Conservation (phyloP, 768 basidiomycete genomes). For the Xerocomus brunneocitrinus region DNA sequence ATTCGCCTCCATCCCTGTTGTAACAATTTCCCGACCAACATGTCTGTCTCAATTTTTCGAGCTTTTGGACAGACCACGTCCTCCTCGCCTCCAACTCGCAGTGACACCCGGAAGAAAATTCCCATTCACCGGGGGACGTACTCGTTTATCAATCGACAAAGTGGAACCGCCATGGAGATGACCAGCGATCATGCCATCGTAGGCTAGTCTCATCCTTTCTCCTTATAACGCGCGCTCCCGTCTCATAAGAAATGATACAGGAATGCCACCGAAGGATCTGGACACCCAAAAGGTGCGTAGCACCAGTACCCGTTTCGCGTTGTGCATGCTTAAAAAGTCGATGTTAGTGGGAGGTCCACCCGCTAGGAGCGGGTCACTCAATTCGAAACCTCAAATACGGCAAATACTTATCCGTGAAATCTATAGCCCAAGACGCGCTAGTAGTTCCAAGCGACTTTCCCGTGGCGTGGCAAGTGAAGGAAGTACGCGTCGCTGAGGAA, state of each 20-base stretch:
- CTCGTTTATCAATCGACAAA: constrained; percentile 29
- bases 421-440: constrained; percentile 22
- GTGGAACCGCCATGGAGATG: constrained; percentile 31
- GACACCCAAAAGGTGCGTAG: constrained; percentile 26
- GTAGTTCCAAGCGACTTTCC: constrained; percentile 28
- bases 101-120: constrained; percentile 16
- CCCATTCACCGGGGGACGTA: constrained; percentile 30
- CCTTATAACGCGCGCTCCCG: background rate
- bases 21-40: constrained; percentile 2
- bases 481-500: constrained; percentile 24
- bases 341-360: constrained; percentile 27
- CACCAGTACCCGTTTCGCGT: background rate
- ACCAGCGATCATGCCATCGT: constrained; percentile 19
- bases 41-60: constrained; percentile 22
- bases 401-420: constrained; percentile 26
- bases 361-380: constrained; percentile 26
- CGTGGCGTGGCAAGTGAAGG: constrained; percentile 25
- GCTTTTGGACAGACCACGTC: constrained; percentile 14
- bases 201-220: constrained; percentile 11
- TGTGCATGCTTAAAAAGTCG: background rate
- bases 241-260: constrained; percentile 11
- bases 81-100: constrained; percentile 10
- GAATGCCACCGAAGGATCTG: constrained; percentile 28
- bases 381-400: constrained; percentile 31
- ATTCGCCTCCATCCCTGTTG: background rate